Evolutionary conservation across 1,139 yeast species (phyloP).

Genomic region (Candida sojae): DNA sequence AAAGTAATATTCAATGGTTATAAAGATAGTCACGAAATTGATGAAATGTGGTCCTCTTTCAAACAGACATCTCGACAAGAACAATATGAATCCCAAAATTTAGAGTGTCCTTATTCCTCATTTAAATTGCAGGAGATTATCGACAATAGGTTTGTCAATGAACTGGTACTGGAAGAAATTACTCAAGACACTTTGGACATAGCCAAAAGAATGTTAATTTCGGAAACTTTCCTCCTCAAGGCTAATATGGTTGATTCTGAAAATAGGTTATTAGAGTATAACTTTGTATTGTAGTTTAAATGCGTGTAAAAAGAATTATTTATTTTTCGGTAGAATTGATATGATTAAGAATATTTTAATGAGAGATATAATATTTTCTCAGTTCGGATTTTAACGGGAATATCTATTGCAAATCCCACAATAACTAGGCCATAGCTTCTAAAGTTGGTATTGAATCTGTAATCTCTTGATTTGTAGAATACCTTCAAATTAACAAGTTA

Average conservation of each 20-base stretch:
- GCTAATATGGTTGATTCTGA: neutral
- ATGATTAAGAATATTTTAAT: too few relatives aligned
- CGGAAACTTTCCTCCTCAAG: neutral
- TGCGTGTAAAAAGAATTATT: neutral
- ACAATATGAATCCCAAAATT: neutral
- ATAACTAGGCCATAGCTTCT: too few relatives aligned
- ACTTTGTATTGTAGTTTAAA: constrained; percentile 1
- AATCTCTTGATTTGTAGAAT: too few relatives aligned
- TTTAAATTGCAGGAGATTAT: neutral
- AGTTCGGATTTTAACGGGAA: too few relatives aligned
- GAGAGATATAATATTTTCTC: too few relatives aligned
- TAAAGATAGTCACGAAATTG: constrained; percentile 23
- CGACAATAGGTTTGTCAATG: neutral
- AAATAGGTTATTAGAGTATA: constrained; percentile 1
- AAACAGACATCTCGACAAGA: neutral
- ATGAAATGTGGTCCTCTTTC: neutral
- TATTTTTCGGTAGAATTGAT: too few relatives aligned
- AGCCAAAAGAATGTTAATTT: constrained; percentile 2
- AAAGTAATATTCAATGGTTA: constrained; percentile 34
- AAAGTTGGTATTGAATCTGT: too few relatives aligned
- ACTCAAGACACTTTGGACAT: constrained; percentile 1
- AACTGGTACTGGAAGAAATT: neutral
- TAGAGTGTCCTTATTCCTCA: neutral
- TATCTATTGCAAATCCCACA: too few relatives aligned
- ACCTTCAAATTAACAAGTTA: too few relatives aligned